Evolutionary conservation across 805 yeast genomes (phyloP), one percentile per base, ranked within the genome.

Genomic region (Suhomyces sp.): DNA sequence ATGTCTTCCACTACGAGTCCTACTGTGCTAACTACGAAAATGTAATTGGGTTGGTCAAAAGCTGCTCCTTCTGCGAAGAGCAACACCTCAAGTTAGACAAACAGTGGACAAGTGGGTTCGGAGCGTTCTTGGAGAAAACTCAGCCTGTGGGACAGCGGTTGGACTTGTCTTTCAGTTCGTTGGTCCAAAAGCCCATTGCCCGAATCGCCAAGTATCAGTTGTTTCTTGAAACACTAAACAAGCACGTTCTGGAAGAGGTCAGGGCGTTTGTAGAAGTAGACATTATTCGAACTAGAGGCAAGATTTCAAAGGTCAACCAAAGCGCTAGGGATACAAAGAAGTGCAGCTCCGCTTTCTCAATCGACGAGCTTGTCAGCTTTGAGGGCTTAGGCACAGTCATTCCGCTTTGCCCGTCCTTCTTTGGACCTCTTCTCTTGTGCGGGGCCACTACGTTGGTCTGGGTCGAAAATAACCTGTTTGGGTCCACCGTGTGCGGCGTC

Each of bases 101-200:
- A 23, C 27, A 36, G 17, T 69, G 72, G 71, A 41, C 61, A 42
- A 55, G 60, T 50, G 73, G 76, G 22, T 31, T 66, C 66, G 69
- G 67, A 74, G 31, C 60, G 51, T 8, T 71, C 50, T 59, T 76
- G 7, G 81, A 78, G 56, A 70, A 77, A 1, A 68, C 78, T 1
- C 81, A 80, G 55, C 73, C 76, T 5, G 58, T 57, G 2, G 59
- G 57, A 1, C 68, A 50, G 36, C 57, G 56, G 2, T 59, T 74
- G 60, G 88, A 84, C 61, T 68, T 82, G 26, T 77, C 87, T 4
- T 81, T 84, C 48, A 59, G 64, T 31, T 82, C 87, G 0, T 69
- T 84, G 55, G 64, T 81, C 27, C 84, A 82, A 58, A 76, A 74
- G 63, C 87, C 88, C 3, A 70, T 81, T 9, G 65, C 77, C 41